These are phyloP conservation scores for Simplicillium aogashimaense DNA, from an alignment of 2,329 filamentous ascomycete species.

Conservation along the genomic window DNA sequence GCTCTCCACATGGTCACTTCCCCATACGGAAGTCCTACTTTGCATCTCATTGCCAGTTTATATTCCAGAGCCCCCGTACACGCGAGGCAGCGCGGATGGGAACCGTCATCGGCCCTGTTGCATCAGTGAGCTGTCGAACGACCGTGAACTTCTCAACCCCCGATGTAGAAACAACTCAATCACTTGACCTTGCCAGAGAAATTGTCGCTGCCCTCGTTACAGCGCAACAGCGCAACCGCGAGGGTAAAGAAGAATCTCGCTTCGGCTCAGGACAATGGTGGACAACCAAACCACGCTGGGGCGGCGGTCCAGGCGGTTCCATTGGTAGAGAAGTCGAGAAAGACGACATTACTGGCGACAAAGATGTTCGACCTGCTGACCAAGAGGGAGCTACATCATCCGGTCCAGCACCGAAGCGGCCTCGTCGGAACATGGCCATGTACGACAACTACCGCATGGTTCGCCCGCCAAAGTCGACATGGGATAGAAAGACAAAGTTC, in stretches of 20 bases:
- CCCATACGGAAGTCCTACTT: constrained; percentile 41
- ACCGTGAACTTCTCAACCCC: constrained; percentile 37
- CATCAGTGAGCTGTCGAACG: constrained; percentile 47
- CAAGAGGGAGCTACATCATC: constrained; percentile 13
- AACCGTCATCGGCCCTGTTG: constrained; percentile 51
- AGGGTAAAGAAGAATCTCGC: constrained; percentile 44
- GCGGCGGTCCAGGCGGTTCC: constrained; percentile 50
- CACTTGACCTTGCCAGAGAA: constrained; percentile 52
- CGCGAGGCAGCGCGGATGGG: constrained; percentile 50
- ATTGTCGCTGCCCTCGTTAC: constrained; percentile 50
- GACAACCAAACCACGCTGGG: constrained; percentile 51
- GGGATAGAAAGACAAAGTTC: constrained; percentile 52
- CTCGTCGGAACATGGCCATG: constrained; percentile 44
- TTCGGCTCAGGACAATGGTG: constrained; percentile 54
- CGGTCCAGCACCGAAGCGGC: constrained; percentile 30
- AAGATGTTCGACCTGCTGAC: constrained; percentile 24
- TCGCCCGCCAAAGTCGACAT: constrained; percentile 43
- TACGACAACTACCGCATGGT: constrained; percentile 58
- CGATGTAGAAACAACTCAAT: constrained; percentile 42
- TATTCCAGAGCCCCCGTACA: constrained; percentile 50
- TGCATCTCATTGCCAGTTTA: constrained; percentile 47
- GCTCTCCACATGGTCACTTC: constrained; percentile 21
- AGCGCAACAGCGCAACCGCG: constrained; percentile 52
- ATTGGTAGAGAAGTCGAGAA: constrained; percentile 51
- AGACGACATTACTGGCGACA: constrained; percentile 34